Percentiles rank a stretch among this genome's conserved stretches.
These are phyloP conservation scores for Neurospora sp. DNA, from an alignment of 495 filamentous ascomycete species.

Conservation along the genomic window DNA sequence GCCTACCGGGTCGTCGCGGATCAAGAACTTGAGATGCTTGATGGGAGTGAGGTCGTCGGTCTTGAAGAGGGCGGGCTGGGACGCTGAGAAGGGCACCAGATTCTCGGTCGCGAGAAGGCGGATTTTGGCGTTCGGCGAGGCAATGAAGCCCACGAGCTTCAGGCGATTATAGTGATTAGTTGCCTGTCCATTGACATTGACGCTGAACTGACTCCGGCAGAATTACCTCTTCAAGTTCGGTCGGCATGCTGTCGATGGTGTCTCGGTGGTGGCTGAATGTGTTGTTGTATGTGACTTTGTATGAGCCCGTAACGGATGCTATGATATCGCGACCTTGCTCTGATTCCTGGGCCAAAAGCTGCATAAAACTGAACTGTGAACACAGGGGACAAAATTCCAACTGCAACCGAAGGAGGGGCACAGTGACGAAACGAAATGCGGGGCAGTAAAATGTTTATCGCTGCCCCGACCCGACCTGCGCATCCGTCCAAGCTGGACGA, in stretches of 20 bases:
- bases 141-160: conserved; percentile 85
- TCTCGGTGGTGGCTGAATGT: not conserved
- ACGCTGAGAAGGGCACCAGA: conserved; percentile 70
- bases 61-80: conserved; percentile 77
- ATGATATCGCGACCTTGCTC: not conserved
- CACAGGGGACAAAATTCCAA: not conserved
- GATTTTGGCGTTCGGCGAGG: conserved; percentile 79
- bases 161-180: not conserved
- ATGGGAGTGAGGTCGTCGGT: conserved; percentile 65
- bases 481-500: not conserved
- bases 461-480: not conserved
- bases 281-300: not conserved
- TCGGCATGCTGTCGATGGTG: conserved; percentile 48
- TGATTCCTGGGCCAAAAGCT: not conserved
- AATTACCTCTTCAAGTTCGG: conserved; percentile 70
- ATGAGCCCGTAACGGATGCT: not conserved
- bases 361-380: not conserved
- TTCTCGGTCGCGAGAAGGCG: conserved; percentile 69
- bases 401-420: not conserved
- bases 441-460: not conserved
- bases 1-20: conserved; percentile 64
- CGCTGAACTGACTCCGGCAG: not conserved
- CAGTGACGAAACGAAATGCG: not conserved
- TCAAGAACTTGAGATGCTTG: conserved; percentile 80
- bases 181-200: not conserved